Conservation (phyloP, 768 basidiomycete genomes). For the Tricholoma terreum region DNA sequence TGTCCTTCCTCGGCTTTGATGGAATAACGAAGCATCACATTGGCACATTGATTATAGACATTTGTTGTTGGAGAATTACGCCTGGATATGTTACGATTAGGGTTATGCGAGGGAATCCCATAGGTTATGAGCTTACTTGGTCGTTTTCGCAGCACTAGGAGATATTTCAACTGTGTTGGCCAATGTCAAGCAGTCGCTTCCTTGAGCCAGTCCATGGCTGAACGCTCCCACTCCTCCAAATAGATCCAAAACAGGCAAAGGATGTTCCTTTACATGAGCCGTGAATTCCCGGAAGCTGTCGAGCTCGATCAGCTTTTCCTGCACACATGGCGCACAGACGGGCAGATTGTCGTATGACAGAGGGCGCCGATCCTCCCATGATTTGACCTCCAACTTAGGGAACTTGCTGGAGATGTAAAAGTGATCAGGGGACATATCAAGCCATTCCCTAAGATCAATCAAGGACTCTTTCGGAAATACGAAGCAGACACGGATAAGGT, state of each 20-base stretch:
- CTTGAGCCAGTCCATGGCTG: constrained; percentile 51
- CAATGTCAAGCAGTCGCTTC: constrained; percentile 50
- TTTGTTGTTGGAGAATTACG: constrained; percentile 48
- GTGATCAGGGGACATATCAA: constrained; percentile 49
- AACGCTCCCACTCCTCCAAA: constrained; percentile 64
- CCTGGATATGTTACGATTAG: constrained; percentile 26
- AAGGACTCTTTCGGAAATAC: constrained; percentile 38
- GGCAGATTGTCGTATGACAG: constrained; percentile 34
- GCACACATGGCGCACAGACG: constrained; percentile 47
- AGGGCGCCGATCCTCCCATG: constrained; percentile 34
- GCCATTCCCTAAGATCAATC: constrained; percentile 40
- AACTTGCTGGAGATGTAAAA: constrained; percentile 58
- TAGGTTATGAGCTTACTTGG: constrained; percentile 41
- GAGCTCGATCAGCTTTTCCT: constrained; percentile 27
- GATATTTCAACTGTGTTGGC: constrained; percentile 70
- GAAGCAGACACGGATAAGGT: constrained; percentile 47
- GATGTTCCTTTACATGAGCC: constrained; percentile 19
- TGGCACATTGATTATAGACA: constrained; percentile 73
- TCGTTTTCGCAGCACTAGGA: constrained; percentile 70
- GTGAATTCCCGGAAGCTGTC: constrained; percentile 34
- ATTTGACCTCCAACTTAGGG: constrained; percentile 33
- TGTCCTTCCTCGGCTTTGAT: constrained; percentile 50
- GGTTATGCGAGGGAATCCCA: background rate
- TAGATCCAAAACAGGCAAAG: constrained; percentile 38
- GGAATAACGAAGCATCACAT: constrained; percentile 55